Conservation (phyloP, 257 asterid species). For the Dorcoceras hygrometricum region DNA sequence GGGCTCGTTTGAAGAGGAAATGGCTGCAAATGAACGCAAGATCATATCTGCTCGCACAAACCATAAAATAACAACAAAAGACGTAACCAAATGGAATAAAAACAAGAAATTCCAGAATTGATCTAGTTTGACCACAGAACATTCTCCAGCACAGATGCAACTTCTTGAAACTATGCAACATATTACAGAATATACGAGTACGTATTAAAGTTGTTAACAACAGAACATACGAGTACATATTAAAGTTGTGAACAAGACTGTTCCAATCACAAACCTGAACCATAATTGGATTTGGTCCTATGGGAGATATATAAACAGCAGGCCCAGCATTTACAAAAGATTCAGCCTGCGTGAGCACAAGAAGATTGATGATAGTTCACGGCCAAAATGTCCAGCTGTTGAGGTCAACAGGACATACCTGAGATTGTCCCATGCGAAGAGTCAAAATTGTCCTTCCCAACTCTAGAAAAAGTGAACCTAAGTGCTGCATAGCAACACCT, state of each 20-base stretch:
- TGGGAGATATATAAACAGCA: conserved; percentile 86
- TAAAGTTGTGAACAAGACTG: conserved; percentile 7
- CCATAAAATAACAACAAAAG: not conserved
- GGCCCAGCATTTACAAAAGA: conserved; percentile 92
- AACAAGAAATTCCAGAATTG: not conserved
- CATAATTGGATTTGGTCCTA: conserved; percentile 98
- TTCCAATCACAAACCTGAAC: conserved; percentile 72
- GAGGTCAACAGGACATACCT: conserved; percentile 47
- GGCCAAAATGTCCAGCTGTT: conserved; percentile 12
- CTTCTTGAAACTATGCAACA: conserved; percentile 12
- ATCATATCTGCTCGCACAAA: conserved; percentile 10
- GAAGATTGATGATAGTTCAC: conserved; percentile 19
- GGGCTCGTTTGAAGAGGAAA: conserved; percentile 83
- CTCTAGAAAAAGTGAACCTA: conserved; percentile 89
- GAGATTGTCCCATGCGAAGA: conserved; percentile 78
- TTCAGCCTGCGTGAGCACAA: conserved; percentile 68
- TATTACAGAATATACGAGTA: not conserved
- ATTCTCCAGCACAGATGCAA: not conserved
- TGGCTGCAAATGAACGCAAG: conserved; percentile 53
- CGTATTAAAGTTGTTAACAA: conserved; percentile 5
- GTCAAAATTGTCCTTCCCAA: conserved; percentile 91
- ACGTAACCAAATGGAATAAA: conserved; percentile 4
- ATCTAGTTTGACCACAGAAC: conserved; percentile 2
- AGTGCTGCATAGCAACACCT: conserved; percentile 87
- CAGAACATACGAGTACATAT: not conserved